A percentile compares a stretch with the other conserved stretches of the same genome.
Evolutionary conservation across 129 eudicot species (phyloP).

Genomic region (Dittrichia graveolens): DNA sequence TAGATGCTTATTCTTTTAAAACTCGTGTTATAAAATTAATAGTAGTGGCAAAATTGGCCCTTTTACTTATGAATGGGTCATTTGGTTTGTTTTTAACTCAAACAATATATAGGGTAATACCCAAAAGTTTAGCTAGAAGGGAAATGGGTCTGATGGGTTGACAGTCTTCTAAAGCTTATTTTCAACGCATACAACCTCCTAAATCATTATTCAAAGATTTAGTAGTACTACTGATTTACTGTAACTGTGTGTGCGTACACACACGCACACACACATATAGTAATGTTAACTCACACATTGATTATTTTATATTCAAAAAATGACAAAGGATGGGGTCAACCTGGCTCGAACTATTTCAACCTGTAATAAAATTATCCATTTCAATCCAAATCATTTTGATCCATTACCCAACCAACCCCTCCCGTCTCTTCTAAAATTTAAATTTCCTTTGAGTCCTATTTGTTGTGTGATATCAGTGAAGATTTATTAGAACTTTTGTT

Average conservation of each 20-base stretch:
- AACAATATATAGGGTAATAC: neutral
- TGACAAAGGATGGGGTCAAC: neutral
- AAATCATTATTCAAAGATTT: neutral
- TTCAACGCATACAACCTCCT: neutral
- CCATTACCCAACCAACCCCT: neutral
- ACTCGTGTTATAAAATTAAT: conserved; percentile 2
- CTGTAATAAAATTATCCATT: too few relatives aligned
- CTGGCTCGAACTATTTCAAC: neutral
- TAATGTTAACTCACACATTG: too few relatives aligned
- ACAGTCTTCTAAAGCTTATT: neutral
- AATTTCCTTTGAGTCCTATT: conserved; percentile 1
- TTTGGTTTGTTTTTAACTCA: neutral
- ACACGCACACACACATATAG: too few relatives aligned
- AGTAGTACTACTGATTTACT: too few relatives aligned
- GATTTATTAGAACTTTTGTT: conserved; percentile 9
- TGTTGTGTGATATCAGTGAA: conserved; percentile 11
- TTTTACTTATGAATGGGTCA: conserved; percentile 2
- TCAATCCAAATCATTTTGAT: too few relatives aligned
- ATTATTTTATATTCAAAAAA: too few relatives aligned
- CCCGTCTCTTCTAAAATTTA: neutral
- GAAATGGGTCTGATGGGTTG: neutral
- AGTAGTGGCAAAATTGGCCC: neutral
- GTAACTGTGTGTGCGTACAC: too few relatives aligned
- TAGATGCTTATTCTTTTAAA: conserved; percentile 10
- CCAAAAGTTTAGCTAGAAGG: neutral